Base-by-base conservation (phyloP, 345 rosid species). In the Microthlaspi erraticum region DNA sequence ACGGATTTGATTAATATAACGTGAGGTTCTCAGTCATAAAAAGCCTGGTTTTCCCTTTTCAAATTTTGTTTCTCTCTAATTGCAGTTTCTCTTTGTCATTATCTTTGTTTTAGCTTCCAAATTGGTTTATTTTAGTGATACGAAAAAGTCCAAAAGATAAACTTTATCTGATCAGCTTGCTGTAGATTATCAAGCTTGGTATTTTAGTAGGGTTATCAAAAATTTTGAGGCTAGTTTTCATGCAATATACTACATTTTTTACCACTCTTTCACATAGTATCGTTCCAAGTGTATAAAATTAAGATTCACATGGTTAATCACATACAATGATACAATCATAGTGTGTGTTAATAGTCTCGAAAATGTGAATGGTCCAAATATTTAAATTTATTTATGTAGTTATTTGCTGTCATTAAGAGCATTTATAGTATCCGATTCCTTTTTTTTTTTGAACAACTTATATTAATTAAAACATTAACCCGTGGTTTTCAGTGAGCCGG, bases 271-370 rank as follows among this genome's bases (percentile, higher is more conserved):
- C 26, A n/a, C n/a, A n/a, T 73, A 37, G 64, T 23, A 45, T 64
- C 8, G 39, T 26, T 16, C 26, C 3, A 69, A 46, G 68, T 31
- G 60, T 29, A 60, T 14, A 41, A 9, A 50, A 39, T 9, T 50
- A 29, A 17, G 12, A 17, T 71, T 44, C 76, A 53, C 70, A 62
- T 72, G 70, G 70, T 49, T 53, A 71, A 72, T 63, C 78, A 66
- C 41, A 50, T 56, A 64, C n/a, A n/a, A n/a, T n/a, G n/a, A n/a
- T n/a, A 11, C 62, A 66, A 60, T 74, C 23, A 42, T 62, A 58
- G 39, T 74, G 66, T 73, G 38, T 73, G 52, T 36, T 72, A 43
- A 44, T 62, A 58, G 31, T 66, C 72, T 73, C 48, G 72, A 73
- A 50, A 32, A 58, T 66, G 67, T 42, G 62, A 60, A 51, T 66